phyloP scores from a whole-genome alignment of 2,329 filamentous ascomycete species.

The Colletotrichum sp. region DNA sequence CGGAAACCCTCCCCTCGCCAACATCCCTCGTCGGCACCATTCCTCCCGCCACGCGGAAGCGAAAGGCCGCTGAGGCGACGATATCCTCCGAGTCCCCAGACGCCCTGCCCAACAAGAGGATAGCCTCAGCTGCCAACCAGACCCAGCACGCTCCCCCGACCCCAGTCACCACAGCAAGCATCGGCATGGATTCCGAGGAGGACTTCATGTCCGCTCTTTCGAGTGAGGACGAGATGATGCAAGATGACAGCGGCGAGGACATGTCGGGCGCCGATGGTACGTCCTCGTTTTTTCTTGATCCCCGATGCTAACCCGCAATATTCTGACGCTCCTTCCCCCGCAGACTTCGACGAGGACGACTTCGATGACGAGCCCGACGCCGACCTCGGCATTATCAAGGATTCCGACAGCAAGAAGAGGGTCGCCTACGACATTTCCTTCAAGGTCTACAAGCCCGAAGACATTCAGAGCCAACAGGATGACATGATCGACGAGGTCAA shows the following conservation, averaged over 20 bases:
- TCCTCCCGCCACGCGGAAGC: conserved; percentile 63
- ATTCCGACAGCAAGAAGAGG: conserved; percentile 72
- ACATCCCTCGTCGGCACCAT: conserved; percentile 50
- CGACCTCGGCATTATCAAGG: conserved; percentile 59
- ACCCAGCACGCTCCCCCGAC: conserved; percentile 51
- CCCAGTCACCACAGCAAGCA: conserved; percentile 56
- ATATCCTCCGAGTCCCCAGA: conserved; percentile 50
- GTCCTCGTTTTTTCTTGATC: conserved; percentile 10
- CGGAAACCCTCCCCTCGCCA: conserved; percentile 16
- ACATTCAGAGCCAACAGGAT: conserved; percentile 86
- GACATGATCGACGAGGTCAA: conserved; percentile 89
- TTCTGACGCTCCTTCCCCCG: neutral
- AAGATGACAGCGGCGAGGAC: conserved; percentile 80
- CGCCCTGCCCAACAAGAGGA: conserved; percentile 54
- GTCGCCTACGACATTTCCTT: conserved; percentile 84
- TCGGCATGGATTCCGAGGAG: conserved; percentile 92
- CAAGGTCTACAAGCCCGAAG: conserved; percentile 77
- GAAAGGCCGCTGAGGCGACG: conserved; percentile 70
- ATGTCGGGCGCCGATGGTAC: conserved; percentile 58
- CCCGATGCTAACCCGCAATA: neutral
- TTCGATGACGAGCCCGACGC: conserved; percentile 63
- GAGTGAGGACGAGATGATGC: conserved; percentile 75
- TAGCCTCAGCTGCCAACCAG: conserved; percentile 54
- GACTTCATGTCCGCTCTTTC: conserved; percentile 88
- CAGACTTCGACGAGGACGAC: conserved; percentile 62